These are phyloP conservation scores for Emmonsiellopsis sp. DNA, from an alignment of 2,329 filamentous ascomycete species.

Conservation along the genomic window DNA sequence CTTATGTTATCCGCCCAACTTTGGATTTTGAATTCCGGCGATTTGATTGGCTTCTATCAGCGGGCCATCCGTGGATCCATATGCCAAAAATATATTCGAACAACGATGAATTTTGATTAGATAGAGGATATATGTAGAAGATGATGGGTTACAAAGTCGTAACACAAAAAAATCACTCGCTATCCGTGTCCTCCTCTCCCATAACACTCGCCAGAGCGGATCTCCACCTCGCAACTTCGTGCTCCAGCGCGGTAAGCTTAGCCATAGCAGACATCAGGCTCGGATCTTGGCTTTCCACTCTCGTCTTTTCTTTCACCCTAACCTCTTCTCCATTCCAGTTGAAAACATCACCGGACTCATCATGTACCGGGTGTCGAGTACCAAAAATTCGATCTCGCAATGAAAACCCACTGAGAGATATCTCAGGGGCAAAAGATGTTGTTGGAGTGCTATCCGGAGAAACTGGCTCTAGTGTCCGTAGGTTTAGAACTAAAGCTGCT, in stretches of 20 bases:
- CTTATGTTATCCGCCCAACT: background rate
- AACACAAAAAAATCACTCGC: slow-evolving; percentile 17
- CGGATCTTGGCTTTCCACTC: slow-evolving; percentile 82
- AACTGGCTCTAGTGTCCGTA: slow-evolving; percentile 61
- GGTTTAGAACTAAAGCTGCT: slow-evolving; percentile 58
- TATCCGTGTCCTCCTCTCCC: slow-evolving; percentile 48
- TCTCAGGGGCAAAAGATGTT: slow-evolving; percentile 62
- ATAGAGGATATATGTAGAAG: background rate
- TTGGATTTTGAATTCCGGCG: too few species aligned
- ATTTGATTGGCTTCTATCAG: too few species aligned
- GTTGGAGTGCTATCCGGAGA: slow-evolving; percentile 46
- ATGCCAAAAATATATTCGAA: background rate
- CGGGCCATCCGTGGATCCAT: too few species aligned
- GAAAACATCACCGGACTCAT: slow-evolving; percentile 73
- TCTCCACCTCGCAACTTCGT: slow-evolving; percentile 61
- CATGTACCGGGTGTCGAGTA: slow-evolving; percentile 53
- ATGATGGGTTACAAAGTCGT: background rate
- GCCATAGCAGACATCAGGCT: slow-evolving; percentile 73
- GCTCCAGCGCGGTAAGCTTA: slow-evolving; percentile 69
- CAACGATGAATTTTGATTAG: background rate
- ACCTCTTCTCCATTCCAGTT: slow-evolving; percentile 62
- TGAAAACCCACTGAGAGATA: slow-evolving; percentile 49
- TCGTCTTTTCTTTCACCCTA: slow-evolving; percentile 78
- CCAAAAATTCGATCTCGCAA: slow-evolving; percentile 49
- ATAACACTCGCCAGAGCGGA: slow-evolving; percentile 70